Percentiles rank a stretch among this genome's conserved stretches.
Evolutionary conservation across 495 filamentous ascomycete species (phyloP).

Genomic region (Rusavskia elegans): DNA sequence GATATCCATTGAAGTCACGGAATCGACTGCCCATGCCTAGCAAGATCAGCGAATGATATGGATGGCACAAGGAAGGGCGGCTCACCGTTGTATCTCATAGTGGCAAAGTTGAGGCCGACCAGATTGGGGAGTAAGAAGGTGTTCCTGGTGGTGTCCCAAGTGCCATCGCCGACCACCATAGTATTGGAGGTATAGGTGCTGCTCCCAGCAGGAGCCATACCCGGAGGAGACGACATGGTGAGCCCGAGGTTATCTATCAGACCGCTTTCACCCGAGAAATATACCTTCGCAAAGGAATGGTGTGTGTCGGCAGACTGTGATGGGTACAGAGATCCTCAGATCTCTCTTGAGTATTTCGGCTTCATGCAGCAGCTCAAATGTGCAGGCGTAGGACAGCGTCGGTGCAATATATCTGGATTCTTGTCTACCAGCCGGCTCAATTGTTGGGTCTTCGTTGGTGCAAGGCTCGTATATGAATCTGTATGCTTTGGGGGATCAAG

Average conservation of each 20-base stretch:
- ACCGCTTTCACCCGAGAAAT: not conserved
- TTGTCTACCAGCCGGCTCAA: not conserved
- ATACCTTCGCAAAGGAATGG: not conserved
- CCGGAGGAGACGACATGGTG: constrained; percentile 28
- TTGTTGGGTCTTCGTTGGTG: not conserved
- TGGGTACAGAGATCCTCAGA: constrained; percentile 4
- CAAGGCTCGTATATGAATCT: too few species aligned
- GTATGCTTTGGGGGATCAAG: too few species aligned
- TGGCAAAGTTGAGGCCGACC: constrained; percentile 75
- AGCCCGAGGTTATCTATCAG: not conserved
- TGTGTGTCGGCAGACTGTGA: not conserved
- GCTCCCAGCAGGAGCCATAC: constrained; percentile 61
- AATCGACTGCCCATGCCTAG: constrained; percentile 88
- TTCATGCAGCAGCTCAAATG: constrained; percentile 12
- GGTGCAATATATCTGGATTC: not conserved
- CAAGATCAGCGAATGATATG: constrained; percentile 8
- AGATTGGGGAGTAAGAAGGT: constrained; percentile 80
- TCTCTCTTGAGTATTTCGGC: not conserved
- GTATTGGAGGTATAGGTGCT: constrained; percentile 71
- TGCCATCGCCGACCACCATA: constrained; percentile 77
- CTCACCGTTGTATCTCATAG: constrained; percentile 89
- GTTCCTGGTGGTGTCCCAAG: constrained; percentile 73
- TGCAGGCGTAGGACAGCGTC: not conserved
- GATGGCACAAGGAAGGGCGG: constrained; percentile 2
- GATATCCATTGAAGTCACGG: constrained; percentile 56